These are phyloP conservation scores for Apiospora kogelbergensis DNA, from an alignment of 2,329 filamentous ascomycete species.

Conservation along the genomic window DNA sequence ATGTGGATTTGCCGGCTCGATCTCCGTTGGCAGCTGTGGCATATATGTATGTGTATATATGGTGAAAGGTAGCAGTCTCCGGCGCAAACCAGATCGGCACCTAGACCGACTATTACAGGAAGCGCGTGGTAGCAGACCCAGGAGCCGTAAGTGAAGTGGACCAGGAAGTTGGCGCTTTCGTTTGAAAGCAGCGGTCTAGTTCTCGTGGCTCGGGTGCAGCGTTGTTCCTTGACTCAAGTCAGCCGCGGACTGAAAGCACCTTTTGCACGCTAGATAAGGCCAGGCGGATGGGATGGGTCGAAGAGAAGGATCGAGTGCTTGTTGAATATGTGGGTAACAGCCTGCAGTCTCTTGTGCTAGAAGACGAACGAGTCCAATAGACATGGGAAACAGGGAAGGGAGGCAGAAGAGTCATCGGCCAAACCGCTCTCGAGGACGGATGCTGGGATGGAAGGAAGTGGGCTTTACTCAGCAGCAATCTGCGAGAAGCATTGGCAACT, in stretches of 20 bases:
- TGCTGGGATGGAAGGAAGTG: background rate
- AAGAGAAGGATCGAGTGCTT: background rate
- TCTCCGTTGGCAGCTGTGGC: background rate
- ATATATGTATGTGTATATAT: background rate
- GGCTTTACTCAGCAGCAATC: background rate
- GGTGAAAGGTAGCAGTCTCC: background rate
- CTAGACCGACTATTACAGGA: slow-evolving; percentile 3
- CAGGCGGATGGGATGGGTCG: background rate
- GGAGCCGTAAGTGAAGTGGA: background rate
- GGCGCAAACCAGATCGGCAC: background rate
- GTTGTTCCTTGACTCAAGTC: slow-evolving; percentile 1
- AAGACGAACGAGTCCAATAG: background rate
- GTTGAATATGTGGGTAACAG: background rate
- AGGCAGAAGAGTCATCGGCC: background rate
- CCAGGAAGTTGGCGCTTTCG: background rate
- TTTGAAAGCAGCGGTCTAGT: slow-evolving; percentile 4
- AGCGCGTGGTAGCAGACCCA: background rate
- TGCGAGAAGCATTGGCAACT: background rate
- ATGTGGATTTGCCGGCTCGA: background rate
- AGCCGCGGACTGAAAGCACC: background rate
- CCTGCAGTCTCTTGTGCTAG: background rate
- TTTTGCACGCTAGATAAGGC: background rate
- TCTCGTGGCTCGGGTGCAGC: background rate
- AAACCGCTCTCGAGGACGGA: background rate
- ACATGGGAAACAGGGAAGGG: background rate